Evolutionary conservation across 78 protist genomes (phyloP).

Genomic region (Emiliania huxleyi): DNA sequence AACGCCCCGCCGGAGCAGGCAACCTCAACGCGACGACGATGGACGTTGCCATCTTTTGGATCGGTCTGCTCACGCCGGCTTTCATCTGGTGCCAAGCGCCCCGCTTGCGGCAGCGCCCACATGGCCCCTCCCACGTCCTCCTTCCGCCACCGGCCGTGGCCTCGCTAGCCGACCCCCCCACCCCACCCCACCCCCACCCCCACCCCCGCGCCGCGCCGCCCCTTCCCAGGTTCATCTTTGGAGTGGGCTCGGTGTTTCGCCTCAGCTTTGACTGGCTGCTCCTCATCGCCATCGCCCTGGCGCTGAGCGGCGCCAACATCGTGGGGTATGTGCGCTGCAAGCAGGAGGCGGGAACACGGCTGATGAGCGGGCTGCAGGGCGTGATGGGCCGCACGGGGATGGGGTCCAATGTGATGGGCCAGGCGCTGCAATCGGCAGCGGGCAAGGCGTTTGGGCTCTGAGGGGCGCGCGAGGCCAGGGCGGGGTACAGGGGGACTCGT

Average conservation of each 20-base stretch:
- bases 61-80: not conserved
- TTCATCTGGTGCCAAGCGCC: too few relatives aligned
- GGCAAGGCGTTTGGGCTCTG: not conserved
- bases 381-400: not conserved
- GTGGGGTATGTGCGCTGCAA: slow-evolving; percentile 8
- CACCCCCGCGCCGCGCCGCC: too few relatives aligned
- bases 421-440: not conserved
- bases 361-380: not conserved
- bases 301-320: not conserved
- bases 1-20: too few relatives aligned
- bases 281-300: not conserved
- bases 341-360: not conserved
- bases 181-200: too few relatives aligned
- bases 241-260: not conserved
- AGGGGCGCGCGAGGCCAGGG: too few relatives aligned
- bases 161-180: too few relatives aligned
- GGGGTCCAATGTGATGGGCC: not conserved
- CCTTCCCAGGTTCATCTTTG: not conserved
- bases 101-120: too few relatives aligned
- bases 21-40: not conserved
- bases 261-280: slow-evolving; percentile 16
- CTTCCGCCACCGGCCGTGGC: too few relatives aligned
- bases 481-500: too few relatives aligned
- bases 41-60: not conserved
- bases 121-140: not conserved